Evolutionary conservation across 116 monocot species (phyloP), one percentile per base, ranked within the genome.

Genomic region (Posidonia oceanica): DNA sequence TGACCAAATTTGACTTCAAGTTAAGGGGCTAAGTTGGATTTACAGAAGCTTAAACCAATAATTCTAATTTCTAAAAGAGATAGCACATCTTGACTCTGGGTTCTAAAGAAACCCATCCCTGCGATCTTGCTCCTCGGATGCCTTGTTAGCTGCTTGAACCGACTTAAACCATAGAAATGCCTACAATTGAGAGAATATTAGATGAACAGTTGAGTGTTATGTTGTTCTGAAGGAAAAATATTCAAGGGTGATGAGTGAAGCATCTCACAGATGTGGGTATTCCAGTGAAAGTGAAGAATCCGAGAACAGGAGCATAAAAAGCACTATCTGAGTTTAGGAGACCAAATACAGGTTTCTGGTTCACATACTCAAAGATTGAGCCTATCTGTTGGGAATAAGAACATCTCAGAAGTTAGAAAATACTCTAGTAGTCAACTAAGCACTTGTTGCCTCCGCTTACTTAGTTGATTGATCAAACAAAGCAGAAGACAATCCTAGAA

Each of bases 291-390:
- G 72, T 82, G 70, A 96, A 96, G 78, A 96, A 96, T 5, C 89
- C 96, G 11, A 96, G 91, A 55, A 96, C 41, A 14, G 96, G 96
- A 38, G 89, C 85, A 71, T 91, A 96, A 37, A 96, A 87, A 2
- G 83, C 42, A 59, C 85, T 91, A 42, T 96, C 96, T 3, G 89
- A 75, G 44, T 68, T 77, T 58, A 97, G 1, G 36, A 92, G 23
- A 3, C 97, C 97, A 82, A 97, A 97, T 12, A 97, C 82, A 22
- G 97, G 97, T 17, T 77, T 89, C 75, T 97, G 79, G 69, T 93
- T 97, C 36, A 74, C 74, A 66, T 92, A 97, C 69, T 97, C 93
- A 60, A 97, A 97, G 21, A 86, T 66, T 3, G 97, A 92, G 36
- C 97, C 97, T 48, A 97, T 72, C 97, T 92, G 89, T 69, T 54